Conservation (phyloP, 345 rosid genomes). For the Syzygium oleosum region DNA sequence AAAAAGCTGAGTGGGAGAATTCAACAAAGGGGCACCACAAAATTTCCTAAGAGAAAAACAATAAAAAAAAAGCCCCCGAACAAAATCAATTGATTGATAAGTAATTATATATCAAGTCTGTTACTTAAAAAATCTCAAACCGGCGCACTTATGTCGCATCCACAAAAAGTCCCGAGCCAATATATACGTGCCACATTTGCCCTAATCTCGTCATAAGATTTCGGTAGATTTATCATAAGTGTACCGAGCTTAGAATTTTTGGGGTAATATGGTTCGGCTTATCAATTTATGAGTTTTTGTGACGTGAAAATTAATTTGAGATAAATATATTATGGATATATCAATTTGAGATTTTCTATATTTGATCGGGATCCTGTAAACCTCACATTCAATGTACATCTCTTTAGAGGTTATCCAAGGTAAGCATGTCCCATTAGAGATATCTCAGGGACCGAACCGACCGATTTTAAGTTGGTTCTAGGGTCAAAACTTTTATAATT, state of each 20-base stretch:
- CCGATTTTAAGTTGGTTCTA: no score
- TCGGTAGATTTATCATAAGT: accelerated
- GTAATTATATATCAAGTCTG: neutral
- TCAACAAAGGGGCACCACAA: neutral
- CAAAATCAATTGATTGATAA: neutral
- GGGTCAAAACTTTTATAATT: no score
- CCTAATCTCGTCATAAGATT: neutral
- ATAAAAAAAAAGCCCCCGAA: neutral
- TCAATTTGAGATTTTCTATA: no score
- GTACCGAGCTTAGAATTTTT: neutral
- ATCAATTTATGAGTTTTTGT: no score
- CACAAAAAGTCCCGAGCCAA: neutral
- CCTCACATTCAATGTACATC: no score
- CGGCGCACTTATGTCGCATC: accelerated
- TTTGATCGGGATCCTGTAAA: no score
- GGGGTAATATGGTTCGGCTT: no score
- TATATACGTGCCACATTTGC: neutral
- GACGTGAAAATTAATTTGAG: no score
- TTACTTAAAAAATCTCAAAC: neutral
- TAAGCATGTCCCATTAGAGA: no score
- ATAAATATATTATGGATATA: no score
- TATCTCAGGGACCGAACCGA: no score
- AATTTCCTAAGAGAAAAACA: neutral
- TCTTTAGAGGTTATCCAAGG: no score
- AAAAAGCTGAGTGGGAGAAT: neutral